Percentiles rank a stretch among this genome's conserved stretches.
These are phyloP conservation scores for Acaromyces ingoldii DNA, from an alignment of 1,284 basidiomycete species.

Conservation along the genomic window DNA sequence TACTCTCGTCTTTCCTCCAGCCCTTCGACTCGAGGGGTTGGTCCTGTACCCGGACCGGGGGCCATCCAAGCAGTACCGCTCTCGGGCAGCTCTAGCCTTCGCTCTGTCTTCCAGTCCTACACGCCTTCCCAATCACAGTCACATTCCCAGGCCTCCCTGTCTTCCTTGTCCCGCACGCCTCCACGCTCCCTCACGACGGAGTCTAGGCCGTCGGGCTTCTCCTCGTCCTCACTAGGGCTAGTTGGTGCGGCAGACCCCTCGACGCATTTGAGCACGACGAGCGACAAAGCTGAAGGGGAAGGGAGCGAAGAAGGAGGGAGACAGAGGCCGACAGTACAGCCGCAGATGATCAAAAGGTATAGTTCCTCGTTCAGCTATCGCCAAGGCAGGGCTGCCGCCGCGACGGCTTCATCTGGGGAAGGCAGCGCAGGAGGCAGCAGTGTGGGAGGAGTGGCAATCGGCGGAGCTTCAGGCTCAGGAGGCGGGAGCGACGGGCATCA, in stretches of 20 bases:
- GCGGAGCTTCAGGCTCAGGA: too few relatives aligned
- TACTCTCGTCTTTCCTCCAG: conserved; percentile 5
- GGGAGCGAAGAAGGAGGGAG: too few relatives aligned
- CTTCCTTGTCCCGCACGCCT: conserved; percentile 19
- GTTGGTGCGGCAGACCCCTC: too few relatives aligned
- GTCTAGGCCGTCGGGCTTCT: background rate
- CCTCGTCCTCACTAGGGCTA: too few relatives aligned
- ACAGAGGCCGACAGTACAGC: conserved; percentile 13
- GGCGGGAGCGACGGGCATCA: conserved; percentile 1
- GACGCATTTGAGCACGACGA: too few relatives aligned
- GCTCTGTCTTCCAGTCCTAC: conserved; percentile 33
- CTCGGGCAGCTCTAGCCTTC: conserved; percentile 17
- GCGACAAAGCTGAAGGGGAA: too few relatives aligned
- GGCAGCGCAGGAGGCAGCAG: conserved; percentile 21
- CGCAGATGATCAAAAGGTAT: conserved; percentile 42
- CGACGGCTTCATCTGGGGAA: conserved; percentile 14
- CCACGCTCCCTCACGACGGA: conserved; percentile 12
- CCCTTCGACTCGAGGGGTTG: background rate
- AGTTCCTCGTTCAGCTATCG: conserved; percentile 35
- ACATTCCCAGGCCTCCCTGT: conserved; percentile 16
- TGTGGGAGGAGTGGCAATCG: conserved; percentile 9
- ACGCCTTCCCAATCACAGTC: conserved; percentile 21
- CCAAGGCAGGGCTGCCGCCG: conserved; percentile 14
- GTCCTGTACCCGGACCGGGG: conserved; percentile 5
- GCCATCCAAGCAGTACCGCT: conserved; percentile 8